Base-by-base conservation (phyloP, 139 green algal genomes). In the Nannochloris sp. region DNA sequence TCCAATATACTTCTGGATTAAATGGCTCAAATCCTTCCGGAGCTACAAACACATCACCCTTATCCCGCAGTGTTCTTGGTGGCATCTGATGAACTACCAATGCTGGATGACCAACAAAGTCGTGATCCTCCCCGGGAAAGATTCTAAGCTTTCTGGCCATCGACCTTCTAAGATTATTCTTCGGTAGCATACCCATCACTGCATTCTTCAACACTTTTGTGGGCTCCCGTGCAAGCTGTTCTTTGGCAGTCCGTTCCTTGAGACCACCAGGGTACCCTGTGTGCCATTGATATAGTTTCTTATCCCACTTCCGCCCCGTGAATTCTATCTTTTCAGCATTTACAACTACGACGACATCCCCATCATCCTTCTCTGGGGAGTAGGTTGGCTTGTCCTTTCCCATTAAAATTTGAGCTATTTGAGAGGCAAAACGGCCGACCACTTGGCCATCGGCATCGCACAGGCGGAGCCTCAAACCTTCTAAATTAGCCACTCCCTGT, bases 381-480 rank as follows among this genome's bases (percentile, higher is more conserved):
- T 78, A 96, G 1, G 72, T 87, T 4, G 89, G 88, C 76, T 94
- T 95, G 79, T 96, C 89, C 54, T 96, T 96, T 31, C 89, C 89
- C 79, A 93, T 78, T 44, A 68, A 61, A 2, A 92, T 66, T 0
- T 66, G 60, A 3, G 81, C 67, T 8, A 96, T 75, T 44, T 90
- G 76, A 1, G 78, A 57, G 9, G 88, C 86, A 16, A 96, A 62
- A 1, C 85, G 70, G 5, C 88, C 88, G n/a, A 95, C 83, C 12
- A 95, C 87, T 76, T 92, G 78, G 10, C 81, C 84, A 37, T 90
- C 80, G 14, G 88, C 88, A 61, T 96, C 86, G 12, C 95, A 73
- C 14, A 92, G 21, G 2, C 88, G 69, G 44, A 94, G 76, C 0
- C 76, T 69, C 19, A 91, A 66, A 1, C 87, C 83, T 31, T 75